A percentile compares a stretch with the other conserved stretches of the same genome.
Evolutionary conservation across 1,139 yeast genomes (phyloP).

Genomic region (Kurtzmaniella quercitrusa): DNA sequence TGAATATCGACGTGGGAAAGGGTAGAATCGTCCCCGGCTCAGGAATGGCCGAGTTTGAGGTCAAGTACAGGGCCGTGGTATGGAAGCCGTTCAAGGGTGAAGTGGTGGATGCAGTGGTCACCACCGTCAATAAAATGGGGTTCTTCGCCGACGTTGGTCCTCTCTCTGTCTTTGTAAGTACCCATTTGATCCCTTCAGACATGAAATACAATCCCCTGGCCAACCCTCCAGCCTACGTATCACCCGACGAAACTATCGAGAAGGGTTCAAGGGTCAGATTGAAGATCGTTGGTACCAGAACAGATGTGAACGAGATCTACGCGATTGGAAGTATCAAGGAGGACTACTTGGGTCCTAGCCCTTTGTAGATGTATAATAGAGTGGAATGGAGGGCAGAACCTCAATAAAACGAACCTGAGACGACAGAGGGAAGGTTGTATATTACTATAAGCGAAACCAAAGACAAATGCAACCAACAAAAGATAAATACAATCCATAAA

Average conservation of each 20-base stretch:
- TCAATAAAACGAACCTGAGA: too few species aligned
- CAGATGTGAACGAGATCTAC: constrained; percentile 94
- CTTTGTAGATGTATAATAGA: constrained; percentile 23
- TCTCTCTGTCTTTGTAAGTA: constrained; percentile 86
- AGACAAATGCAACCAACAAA: too few species aligned
- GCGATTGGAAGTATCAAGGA: constrained; percentile 98
- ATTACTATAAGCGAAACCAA: too few species aligned
- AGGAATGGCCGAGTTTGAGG: constrained; percentile 96
- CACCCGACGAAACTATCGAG: constrained; percentile 92
- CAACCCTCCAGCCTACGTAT: constrained; percentile 96
- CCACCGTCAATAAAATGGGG: constrained; percentile 94
- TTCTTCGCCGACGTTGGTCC: constrained; percentile 99
- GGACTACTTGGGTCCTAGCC: constrained; percentile 86
- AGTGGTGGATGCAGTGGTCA: constrained; percentile 94
- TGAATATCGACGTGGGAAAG: constrained; percentile 91
- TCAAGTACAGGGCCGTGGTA: constrained; percentile 92
- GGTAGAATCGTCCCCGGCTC: constrained; percentile 85
- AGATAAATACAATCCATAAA: too few species aligned
- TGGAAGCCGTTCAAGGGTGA: constrained; percentile 99
- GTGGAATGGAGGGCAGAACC: neutral
- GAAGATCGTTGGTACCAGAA: constrained; percentile 94
- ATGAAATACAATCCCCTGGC: constrained; percentile 94
- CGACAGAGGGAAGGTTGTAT: too few species aligned
- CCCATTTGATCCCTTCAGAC: constrained; percentile 91
- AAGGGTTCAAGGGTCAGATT: constrained; percentile 92